phyloP scores from a whole-genome alignment of 1,284 basidiomycete species.

The Phellopilus nigrolimitatus region DNA sequence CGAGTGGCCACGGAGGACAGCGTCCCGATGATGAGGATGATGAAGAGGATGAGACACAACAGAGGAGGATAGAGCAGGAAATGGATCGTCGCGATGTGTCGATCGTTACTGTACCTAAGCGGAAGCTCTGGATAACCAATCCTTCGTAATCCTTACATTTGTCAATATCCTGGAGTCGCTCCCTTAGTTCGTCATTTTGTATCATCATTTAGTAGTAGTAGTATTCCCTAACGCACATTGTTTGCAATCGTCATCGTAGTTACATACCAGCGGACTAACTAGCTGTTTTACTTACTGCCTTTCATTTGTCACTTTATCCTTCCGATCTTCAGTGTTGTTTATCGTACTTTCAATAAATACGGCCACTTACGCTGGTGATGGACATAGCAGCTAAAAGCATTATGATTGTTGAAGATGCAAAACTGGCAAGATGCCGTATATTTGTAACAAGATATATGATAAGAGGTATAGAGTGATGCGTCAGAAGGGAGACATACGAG shows the following conservation, averaged over 20 bases:
- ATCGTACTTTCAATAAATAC: too few relatives aligned
- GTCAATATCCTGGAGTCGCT: not conserved
- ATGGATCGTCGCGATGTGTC: constrained; percentile 74
- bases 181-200: not conserved
- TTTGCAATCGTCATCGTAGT: not conserved
- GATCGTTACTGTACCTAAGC: constrained; percentile 73
- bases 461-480: too few relatives aligned
- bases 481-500: not conserved
- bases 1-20: constrained; percentile 28
- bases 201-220: not conserved
- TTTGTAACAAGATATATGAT: too few relatives aligned
- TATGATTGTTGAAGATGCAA: not conserved
- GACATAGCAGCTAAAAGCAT: too few relatives aligned
- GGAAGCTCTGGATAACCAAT: constrained; percentile 67
- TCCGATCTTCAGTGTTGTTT: too few relatives aligned
- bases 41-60: constrained; percentile 64
- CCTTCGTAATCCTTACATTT: constrained; percentile 31
- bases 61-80: constrained; percentile 71
- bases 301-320: not conserved
- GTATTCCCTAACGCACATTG: not conserved
- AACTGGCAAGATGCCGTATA: not conserved
- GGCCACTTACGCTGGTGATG: too few relatives aligned
- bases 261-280: too few relatives aligned
- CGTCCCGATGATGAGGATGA: constrained; percentile 48
- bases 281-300: not conserved